These are phyloP conservation scores for Lactarius akahatsu DNA, from an alignment of 768 basidiomycete species.

Conservation along the genomic window DNA sequence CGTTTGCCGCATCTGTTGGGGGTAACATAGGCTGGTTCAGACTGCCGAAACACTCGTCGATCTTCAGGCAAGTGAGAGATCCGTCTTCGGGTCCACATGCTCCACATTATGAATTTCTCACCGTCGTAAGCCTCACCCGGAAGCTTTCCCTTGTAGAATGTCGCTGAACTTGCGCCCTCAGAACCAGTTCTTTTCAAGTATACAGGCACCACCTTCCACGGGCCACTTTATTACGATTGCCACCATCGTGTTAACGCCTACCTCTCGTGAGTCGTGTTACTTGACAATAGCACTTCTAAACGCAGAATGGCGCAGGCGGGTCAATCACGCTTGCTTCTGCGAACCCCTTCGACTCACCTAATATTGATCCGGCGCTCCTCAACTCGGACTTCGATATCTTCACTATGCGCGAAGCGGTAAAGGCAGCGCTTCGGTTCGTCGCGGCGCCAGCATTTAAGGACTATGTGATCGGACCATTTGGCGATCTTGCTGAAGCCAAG, in stretches of 20 bases:
- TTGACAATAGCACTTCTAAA: background rate
- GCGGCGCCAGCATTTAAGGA: conserved; percentile 15
- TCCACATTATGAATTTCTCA: conserved; percentile 24
- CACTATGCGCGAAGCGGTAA: conserved; percentile 12
- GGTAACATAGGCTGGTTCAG: conserved; percentile 13
- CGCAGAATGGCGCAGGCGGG: conserved; percentile 18
- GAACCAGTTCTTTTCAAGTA: conserved; percentile 14
- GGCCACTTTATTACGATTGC: conserved; percentile 30
- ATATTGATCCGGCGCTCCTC: conserved; percentile 32
- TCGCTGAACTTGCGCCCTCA: background rate
- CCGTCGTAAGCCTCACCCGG: conserved; percentile 13
- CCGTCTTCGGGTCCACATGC: conserved; percentile 26
- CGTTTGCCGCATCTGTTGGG: conserved; percentile 6
- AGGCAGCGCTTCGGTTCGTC: conserved; percentile 1
- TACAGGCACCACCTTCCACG: conserved; percentile 21
- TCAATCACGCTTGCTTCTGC: conserved; percentile 31
- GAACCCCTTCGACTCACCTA: conserved; percentile 33
- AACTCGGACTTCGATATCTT: conserved; percentile 14
- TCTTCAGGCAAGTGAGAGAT: conserved; percentile 19
- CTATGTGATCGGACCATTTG: conserved; percentile 4
- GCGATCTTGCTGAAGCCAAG: background rate
- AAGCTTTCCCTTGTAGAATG: no score
- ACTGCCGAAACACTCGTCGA: conserved; percentile 15
- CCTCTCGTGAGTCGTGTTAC: conserved; percentile 23
- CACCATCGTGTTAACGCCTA: conserved; percentile 29